Percentiles rank a stretch among this genome's conserved stretches.
phyloP scores from a whole-genome alignment of 495 filamentous ascomycete genomes.

The Pseudoneurospora amorphoporcata region DNA sequence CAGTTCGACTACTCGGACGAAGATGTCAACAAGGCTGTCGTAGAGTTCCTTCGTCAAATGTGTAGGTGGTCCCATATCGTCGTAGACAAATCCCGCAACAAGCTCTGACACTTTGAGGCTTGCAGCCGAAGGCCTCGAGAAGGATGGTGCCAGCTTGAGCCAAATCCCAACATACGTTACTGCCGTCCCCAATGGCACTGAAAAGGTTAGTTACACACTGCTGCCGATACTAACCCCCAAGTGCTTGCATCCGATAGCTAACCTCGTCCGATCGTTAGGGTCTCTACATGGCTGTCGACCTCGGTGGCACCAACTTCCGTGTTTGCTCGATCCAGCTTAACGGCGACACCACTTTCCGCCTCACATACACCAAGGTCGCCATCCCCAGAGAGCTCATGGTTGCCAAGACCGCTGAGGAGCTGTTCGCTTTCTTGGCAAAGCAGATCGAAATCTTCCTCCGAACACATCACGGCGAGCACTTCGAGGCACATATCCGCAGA shows the following conservation, averaged over 20 bases:
- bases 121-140: slow-evolving; percentile 66
- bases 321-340: slow-evolving; percentile 90
- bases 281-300: slow-evolving; percentile 88
- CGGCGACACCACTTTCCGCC: slow-evolving; percentile 83
- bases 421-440: slow-evolving; percentile 87
- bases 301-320: slow-evolving; percentile 95
- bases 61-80: slow-evolving; percentile 34
- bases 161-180: slow-evolving; percentile 98
- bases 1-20: slow-evolving; percentile 81
- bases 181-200: slow-evolving; percentile 89
- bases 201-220: slow-evolving; percentile 52
- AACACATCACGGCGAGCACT: slow-evolving; percentile 83
- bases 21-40: slow-evolving; percentile 66
- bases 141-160: slow-evolving; percentile 69
- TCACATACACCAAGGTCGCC: slow-evolving; percentile 83
- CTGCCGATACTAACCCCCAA: neutral
- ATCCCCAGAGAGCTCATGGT: slow-evolving; percentile 87
- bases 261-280: slow-evolving; percentile 47
- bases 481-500: slow-evolving; percentile 55
- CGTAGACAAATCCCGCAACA: neutral
- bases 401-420: slow-evolving; percentile 72
- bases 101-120: neutral
- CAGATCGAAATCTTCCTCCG: slow-evolving; percentile 83
- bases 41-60: slow-evolving; percentile 80
- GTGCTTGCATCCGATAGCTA: neutral